Evolutionary conservation across 176 grass and related monocot genomes (phyloP).

Genomic region (barley (Hordeum vulgare)): DNA sequence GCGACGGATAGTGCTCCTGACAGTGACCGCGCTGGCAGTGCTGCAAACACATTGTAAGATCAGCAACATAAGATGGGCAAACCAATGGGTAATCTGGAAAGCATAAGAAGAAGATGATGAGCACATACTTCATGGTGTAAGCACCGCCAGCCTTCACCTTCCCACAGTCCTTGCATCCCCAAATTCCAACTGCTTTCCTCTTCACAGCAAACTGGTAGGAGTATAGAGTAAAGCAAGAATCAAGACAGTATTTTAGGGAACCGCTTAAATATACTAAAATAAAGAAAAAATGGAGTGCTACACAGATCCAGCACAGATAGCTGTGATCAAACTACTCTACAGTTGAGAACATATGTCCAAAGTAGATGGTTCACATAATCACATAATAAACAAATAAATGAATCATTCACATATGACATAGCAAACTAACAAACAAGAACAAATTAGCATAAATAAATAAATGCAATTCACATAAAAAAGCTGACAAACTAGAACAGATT

Average conservation of each 20-base stretch:
- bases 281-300: not conserved
- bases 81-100: not conserved
- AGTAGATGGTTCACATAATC: not conserved
- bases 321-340: not conserved
- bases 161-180: conserved; percentile 90
- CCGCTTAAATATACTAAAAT: not conserved
- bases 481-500: not conserved
- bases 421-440: not conserved
- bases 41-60: conserved; percentile 22
- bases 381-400: too few relatives aligned
- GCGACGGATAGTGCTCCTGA: conserved; percentile 76
- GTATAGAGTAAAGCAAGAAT: not conserved
- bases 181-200: conserved; percentile 85
- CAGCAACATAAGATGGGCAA: not conserved
- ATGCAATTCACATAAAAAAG: not conserved
- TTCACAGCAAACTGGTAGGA: conserved; percentile 73
- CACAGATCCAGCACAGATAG: not conserved
- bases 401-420: too few relatives aligned
- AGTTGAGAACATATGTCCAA: not conserved
- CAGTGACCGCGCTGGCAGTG: conserved; percentile 76
- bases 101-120: not conserved
- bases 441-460: not conserved
- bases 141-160: conserved; percentile 85
- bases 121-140: conserved; percentile 70
- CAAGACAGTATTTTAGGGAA: not conserved